A percentile compares a stretch with the other conserved stretches of the same genome.
Conservation (phyloP, 257 asterid genomes). For the Solanum lycopersicoides region DNA sequence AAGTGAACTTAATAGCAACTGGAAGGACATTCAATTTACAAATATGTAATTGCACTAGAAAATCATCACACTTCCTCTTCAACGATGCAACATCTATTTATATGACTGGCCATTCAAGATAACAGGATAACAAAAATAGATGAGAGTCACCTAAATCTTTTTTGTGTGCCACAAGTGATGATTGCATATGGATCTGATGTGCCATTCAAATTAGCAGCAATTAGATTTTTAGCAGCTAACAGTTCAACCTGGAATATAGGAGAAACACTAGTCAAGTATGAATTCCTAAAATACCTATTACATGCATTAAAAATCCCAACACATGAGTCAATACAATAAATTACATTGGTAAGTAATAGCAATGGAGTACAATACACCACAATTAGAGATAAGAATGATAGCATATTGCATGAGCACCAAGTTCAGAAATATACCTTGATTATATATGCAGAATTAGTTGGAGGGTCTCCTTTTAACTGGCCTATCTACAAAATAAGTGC, state of each 20-base stretch:
- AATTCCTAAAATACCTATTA: not conserved
- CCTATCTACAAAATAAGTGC: slow-evolving; percentile 70
- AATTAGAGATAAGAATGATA: not conserved
- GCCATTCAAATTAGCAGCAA: slow-evolving; percentile 77
- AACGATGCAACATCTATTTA: not conserved
- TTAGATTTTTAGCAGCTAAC: slow-evolving; percentile 88
- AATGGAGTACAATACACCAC: not conserved
- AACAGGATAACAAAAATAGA: not conserved
- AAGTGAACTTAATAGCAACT: not conserved
- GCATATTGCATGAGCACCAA: not conserved
- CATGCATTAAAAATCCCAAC: not conserved
- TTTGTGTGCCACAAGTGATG: slow-evolving; percentile 72
- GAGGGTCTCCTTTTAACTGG: slow-evolving; percentile 42
- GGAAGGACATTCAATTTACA: not conserved
- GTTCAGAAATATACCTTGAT: slow-evolving; percentile 50
- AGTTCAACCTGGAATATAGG: slow-evolving; percentile 63
- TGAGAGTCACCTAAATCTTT: slow-evolving; percentile 61
- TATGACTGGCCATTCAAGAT: not conserved
- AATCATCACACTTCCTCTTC: not conserved
- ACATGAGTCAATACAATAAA: not conserved
- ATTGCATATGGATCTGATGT: slow-evolving; percentile 92
- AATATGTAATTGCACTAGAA: not conserved
- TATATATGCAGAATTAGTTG: slow-evolving; percentile 43
- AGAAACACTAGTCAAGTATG: not conserved
- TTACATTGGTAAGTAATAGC: not conserved